A percentile compares a stretch with the other conserved stretches of the same genome.
phyloP scores from a whole-genome alignment of 768 basidiomycete species.

The Dacryopinax primogenitus region DNA sequence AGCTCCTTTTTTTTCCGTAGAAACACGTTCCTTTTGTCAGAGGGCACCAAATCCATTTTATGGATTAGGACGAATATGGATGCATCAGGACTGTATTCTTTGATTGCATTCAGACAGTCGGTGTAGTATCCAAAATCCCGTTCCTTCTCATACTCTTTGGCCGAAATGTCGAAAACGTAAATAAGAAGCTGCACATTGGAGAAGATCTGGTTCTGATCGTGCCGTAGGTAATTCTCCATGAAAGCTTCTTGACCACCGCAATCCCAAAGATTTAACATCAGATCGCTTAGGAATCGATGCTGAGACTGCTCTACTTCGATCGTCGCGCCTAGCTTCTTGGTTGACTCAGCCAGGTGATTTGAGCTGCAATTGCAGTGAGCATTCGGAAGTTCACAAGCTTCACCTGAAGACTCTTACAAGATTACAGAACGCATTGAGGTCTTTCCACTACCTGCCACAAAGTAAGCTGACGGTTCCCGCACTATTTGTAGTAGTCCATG shows the following conservation, averaged over 20 bases:
- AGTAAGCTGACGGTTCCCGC: no score
- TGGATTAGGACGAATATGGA: conserved; percentile 83
- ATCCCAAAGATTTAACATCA: conserved; percentile 95
- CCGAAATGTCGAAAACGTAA: conserved; percentile 95
- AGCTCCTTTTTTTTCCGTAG: conserved; percentile 64
- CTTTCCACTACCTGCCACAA: conserved; percentile 34
- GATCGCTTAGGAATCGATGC: conserved; percentile 90
- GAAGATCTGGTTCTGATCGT: conserved; percentile 89
- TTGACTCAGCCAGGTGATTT: conserved; percentile 86
- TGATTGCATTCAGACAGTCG: conserved; percentile 74
- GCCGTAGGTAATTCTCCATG: conserved; percentile 91
- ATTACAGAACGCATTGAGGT: conserved; percentile 99
- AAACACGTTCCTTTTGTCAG: conserved; percentile 42
- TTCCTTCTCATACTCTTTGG: conserved; percentile 49
- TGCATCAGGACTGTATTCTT: conserved; percentile 67
- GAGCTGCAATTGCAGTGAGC: conserved; percentile 41
- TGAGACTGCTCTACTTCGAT: conserved; percentile 98
- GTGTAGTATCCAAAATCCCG: conserved; percentile 88
- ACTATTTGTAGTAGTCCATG: background rate
- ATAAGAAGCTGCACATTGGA: conserved; percentile 94
- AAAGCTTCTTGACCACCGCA: conserved; percentile 97
- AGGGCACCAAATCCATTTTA: conserved; percentile 90
- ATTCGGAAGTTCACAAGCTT: conserved; percentile 2
- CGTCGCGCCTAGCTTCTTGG: conserved; percentile 83
- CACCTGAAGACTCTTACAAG: conserved; percentile 51